Evolutionary conservation across 345 rosid species (phyloP).

Genomic region (Pistacia integerrima): DNA sequence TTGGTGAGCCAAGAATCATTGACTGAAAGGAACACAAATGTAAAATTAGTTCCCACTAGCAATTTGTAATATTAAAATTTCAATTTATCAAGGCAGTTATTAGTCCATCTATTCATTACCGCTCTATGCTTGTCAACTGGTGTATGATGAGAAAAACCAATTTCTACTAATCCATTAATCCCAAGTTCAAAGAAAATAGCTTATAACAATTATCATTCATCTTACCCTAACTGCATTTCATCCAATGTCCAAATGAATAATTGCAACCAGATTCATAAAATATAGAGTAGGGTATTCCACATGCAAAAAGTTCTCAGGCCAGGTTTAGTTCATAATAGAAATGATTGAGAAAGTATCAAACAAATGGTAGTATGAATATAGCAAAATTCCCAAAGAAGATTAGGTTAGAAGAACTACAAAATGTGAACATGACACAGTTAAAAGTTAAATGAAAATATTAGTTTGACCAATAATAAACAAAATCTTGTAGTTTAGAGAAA

Average conservation of each 20-base stretch:
- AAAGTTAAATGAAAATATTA: not conserved
- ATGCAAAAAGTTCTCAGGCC: not conserved
- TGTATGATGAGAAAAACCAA: too few relatives aligned
- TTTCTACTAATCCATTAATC: too few relatives aligned
- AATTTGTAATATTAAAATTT: not conserved
- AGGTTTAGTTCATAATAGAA: not conserved
- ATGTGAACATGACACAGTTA: not conserved
- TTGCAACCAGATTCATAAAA: not conserved
- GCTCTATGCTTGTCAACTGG: too few relatives aligned
- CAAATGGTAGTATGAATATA: not conserved
- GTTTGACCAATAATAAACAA: not conserved
- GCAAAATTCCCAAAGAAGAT: not conserved
- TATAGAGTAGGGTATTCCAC: not conserved
- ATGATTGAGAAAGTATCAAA: not conserved
- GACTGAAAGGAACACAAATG: conserved; percentile 45
- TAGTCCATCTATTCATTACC: too few relatives aligned
- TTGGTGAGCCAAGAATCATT: conserved; percentile 44
- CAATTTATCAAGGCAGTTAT: too few relatives aligned
- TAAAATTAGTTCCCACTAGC: not conserved
- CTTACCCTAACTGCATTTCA: not conserved
- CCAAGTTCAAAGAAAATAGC: too few relatives aligned
- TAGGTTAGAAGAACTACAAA: too few relatives aligned
- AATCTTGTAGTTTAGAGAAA: too few relatives aligned
- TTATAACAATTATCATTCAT: not conserved
- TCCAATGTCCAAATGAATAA: not conserved